phyloP scores from a whole-genome alignment of 768 basidiomycete genomes.

The Tulasnella sp. region DNA sequence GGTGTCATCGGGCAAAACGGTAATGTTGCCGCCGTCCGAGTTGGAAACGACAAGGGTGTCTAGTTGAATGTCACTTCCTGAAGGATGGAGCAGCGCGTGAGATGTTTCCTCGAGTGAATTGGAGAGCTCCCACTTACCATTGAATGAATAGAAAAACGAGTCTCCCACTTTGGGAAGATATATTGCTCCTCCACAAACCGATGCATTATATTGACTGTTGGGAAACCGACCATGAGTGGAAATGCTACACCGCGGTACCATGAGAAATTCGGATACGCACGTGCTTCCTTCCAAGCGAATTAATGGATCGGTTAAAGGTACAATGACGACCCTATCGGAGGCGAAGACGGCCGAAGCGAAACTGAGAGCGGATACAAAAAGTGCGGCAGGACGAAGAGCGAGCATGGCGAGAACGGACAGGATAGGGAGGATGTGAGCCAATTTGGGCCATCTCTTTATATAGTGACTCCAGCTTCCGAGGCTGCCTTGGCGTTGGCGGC shows the following conservation, averaged over 20 bases:
- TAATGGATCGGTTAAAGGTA: background rate
- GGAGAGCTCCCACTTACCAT: background rate
- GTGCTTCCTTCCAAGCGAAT: background rate
- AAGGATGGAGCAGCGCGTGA: background rate
- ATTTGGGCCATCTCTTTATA: background rate
- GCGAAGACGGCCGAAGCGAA: background rate
- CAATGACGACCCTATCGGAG: background rate
- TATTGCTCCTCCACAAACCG: background rate
- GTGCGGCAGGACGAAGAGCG: background rate
- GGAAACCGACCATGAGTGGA: background rate
- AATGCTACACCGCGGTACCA: background rate
- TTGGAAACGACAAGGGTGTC: background rate
- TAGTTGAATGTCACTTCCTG: conserved; percentile 1
- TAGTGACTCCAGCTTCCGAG: background rate
- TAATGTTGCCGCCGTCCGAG: background rate
- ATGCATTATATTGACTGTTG: background rate
- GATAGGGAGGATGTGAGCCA: background rate
- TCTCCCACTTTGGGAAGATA: background rate
- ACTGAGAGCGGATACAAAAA: background rate
- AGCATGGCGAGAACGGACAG: background rate
- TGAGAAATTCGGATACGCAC: background rate
- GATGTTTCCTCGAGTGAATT: background rate
- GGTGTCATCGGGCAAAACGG: background rate
- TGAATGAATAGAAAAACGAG: background rate
- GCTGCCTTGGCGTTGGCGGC: background rate